A percentile compares a stretch with the other conserved stretches of the same genome.
Conservation (phyloP, 176 grass and related monocot species). For the Zizania latifolia region DNA sequence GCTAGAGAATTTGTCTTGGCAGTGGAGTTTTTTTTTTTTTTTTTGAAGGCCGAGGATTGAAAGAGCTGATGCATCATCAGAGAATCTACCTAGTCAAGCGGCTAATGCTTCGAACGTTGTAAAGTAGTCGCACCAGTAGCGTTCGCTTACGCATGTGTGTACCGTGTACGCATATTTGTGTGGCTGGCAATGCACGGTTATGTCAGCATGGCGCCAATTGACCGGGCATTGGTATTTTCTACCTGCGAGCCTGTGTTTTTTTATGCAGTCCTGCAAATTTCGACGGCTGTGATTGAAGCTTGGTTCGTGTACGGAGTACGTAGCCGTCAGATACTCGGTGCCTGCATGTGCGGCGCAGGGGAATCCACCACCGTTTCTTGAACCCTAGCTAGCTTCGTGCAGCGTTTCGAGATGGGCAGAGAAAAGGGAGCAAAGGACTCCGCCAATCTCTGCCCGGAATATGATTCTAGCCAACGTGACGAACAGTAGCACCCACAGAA, state of each 20-base stretch:
- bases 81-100: background rate
- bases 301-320: background rate
- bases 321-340: background rate
- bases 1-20: conserved; percentile 17
- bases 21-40: too few species aligned
- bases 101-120: conserved; percentile 2
- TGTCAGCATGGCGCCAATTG: background rate
- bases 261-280: background rate
- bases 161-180: background rate
- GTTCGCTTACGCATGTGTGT: background rate
- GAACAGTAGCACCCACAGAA: background rate
- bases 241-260: background rate
- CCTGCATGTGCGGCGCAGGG: too few species aligned
- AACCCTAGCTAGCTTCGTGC: background rate
- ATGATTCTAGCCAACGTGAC: background rate
- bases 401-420: background rate
- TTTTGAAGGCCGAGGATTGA: too few species aligned
- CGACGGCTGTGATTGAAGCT: background rate
- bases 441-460: background rate
- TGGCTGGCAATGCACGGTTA: background rate
- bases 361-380: too few species aligned
- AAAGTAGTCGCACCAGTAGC: background rate
- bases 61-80: background rate
- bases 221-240: background rate
- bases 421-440: background rate